A percentile compares a stretch with the other conserved stretches of the same genome.
These are phyloP conservation scores for Coniosporium tulheliwenetii DNA, from an alignment of 2,329 filamentous ascomycete genomes.

Conservation along the genomic window DNA sequence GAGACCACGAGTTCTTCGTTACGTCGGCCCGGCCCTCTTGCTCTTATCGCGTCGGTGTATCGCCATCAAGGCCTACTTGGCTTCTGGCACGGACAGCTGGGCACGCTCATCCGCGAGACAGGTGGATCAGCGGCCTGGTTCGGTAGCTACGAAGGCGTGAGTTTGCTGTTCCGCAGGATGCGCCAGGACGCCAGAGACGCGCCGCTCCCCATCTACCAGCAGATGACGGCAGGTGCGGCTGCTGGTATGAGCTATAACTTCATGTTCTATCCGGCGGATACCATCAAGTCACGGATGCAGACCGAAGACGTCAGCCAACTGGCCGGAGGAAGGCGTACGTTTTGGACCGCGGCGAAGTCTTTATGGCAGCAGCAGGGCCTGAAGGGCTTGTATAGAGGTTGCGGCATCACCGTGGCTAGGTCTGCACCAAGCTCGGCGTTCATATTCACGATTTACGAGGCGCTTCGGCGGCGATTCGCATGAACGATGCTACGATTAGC, in stretches of 20 bases:
- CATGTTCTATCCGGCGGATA: constrained; percentile 91
- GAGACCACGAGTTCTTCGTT: constrained; percentile 20
- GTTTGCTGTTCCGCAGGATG: constrained; percentile 48
- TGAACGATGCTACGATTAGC: too few relatives aligned
- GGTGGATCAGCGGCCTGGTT: constrained; percentile 95
- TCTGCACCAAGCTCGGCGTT: constrained; percentile 93
- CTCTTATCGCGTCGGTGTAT: constrained; percentile 66
- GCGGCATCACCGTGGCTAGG: constrained; percentile 78
- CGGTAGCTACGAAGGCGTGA: constrained; percentile 70
- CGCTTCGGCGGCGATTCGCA: constrained; percentile 39
- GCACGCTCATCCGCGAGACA: constrained; percentile 84
- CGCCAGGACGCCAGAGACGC: constrained; percentile 18
- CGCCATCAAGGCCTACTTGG: constrained; percentile 67
- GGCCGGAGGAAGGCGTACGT: constrained; percentile 43
- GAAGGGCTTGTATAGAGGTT: constrained; percentile 79
- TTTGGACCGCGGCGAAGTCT: constrained; percentile 53
- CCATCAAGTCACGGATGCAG: constrained; percentile 94
- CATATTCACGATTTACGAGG: constrained; percentile 93
- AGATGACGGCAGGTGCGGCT: constrained; percentile 70
- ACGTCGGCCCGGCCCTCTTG: constrained; percentile 45
- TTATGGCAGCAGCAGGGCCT: constrained; percentile 76
- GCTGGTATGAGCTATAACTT: constrained; percentile 96
- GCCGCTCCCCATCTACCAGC: constrained; percentile 66
- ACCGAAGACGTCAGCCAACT: constrained; percentile 53
- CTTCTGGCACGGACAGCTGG: constrained; percentile 91